phyloP scores from a whole-genome alignment of 495 filamentous ascomycete species.

The Staphylotrichum tortipilum region DNA sequence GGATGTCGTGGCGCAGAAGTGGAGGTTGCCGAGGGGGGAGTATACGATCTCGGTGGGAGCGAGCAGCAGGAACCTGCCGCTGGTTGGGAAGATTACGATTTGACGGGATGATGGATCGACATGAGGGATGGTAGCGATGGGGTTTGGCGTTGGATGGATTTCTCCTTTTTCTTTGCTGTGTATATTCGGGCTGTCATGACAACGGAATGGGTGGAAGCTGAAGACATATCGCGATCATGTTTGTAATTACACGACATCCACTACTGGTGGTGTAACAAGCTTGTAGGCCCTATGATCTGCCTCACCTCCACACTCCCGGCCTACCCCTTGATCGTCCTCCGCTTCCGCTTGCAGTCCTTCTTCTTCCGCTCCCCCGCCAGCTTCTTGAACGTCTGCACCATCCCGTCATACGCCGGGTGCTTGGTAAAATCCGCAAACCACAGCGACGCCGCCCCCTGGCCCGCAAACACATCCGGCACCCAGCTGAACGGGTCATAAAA shows the following conservation, averaged over 20 bases:
- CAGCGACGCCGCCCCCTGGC: slow-evolving; percentile 43
- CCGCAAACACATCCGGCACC: slow-evolving; percentile 49
- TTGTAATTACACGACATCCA: no score
- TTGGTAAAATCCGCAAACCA: slow-evolving; percentile 45
- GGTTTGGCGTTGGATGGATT: neutral
- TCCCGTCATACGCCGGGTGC: slow-evolving; percentile 46
- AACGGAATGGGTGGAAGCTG: no score
- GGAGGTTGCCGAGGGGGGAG: slow-evolving; percentile 43
- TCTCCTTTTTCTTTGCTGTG: no score
- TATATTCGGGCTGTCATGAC: no score
- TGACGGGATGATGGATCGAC: no score
- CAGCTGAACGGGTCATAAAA: slow-evolving; percentile 47
- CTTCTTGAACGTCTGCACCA: slow-evolving; percentile 13
- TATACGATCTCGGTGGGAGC: slow-evolving; percentile 48
- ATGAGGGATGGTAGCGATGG: neutral
- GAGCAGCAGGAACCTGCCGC: slow-evolving; percentile 57
- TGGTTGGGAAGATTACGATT: slow-evolving; percentile 33
- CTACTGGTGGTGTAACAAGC: no score
- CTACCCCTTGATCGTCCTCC: neutral
- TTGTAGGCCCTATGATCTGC: no score
- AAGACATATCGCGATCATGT: no score
- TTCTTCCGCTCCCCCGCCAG: neutral
- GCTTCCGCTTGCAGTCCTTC: neutral
- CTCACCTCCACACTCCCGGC: neutral
- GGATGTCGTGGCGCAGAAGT: slow-evolving; percentile 53